Base-by-base conservation (phyloP, 345 rosid species). In the Aquilaria malaccensis region DNA sequence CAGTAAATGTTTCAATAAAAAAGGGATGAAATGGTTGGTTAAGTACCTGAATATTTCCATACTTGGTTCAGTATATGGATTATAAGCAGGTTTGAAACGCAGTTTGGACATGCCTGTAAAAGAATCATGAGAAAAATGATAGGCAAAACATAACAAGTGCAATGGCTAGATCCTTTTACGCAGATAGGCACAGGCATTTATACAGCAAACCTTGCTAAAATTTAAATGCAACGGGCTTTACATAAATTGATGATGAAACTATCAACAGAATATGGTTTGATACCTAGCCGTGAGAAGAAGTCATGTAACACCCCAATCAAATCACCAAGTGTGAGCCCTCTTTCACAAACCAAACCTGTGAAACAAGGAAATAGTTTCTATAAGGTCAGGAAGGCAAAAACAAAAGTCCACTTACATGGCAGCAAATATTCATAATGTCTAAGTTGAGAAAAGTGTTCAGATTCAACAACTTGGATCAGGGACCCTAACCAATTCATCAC, bases 1-100 rank as follows among this genome's bases (percentile, higher is more conserved):
- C 51, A 13, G 7, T 48, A 54, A 11, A 32, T 15, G 41, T 37
- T 63, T 47, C 13, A 33, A 10, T 53, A 7, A 71, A 51, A 1
- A 47, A 13, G 56, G 49, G 60, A 2, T 37, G 61, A 56, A 46
- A 55, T 37, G 43, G 45, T 47, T 37, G 11, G 56, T 13, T 59
- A 47, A 43, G 62, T 69, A 87, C 98, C 96, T 89, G 86, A 86
- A 90, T 52, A 94, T 85, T 72, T 90, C 96, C 96, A 94, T 90
- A 79, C 96, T 90, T 30, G 99, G 99, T 56, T 94, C 97, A 0
- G 99, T 94, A 53, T 94, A 94, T 10, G 99, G 99, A 72, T 94
- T 94, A 77, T 94, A 90, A 47, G 97, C 93, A 65, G 91, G 96
- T 81, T 88, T 90, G 88, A 94, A 94, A 9, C 77, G 83, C 63